Percentiles rank a stretch among this genome's conserved stretches.
Evolutionary conservation across 129 eudicot species (phyloP).

Genomic region (Rutidosis leptorrhynchoides): DNA sequence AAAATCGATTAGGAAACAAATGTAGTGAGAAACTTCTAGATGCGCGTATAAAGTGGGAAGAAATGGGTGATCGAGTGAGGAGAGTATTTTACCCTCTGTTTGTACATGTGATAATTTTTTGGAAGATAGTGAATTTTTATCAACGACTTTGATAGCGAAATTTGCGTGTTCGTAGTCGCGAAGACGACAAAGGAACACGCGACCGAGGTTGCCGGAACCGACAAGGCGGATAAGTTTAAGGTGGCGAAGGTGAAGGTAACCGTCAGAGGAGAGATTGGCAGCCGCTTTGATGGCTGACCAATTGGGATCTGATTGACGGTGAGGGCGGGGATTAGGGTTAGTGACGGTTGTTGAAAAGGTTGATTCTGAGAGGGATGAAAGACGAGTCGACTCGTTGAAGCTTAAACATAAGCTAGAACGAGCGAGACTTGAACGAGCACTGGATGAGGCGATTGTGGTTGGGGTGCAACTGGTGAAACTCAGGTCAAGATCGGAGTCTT

Average conservation of each 20-base stretch:
- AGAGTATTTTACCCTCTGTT: slow-evolving; percentile 64
- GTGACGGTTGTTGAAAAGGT: slow-evolving; percentile 35
- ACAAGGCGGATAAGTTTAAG: slow-evolving; percentile 76
- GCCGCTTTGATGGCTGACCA: slow-evolving; percentile 77
- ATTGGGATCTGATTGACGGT: slow-evolving; percentile 55
- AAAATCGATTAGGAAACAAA: slow-evolving; percentile 71
- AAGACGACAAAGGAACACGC: slow-evolving; percentile 78
- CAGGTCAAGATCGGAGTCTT: slow-evolving; percentile 64
- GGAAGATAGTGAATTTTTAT: slow-evolving; percentile 43
- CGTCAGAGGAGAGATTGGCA: slow-evolving; percentile 65
- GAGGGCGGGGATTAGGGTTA: slow-evolving; percentile 53
- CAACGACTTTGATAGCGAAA: slow-evolving; percentile 83
- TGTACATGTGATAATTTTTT: slow-evolving; percentile 67
- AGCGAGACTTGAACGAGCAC: slow-evolving; percentile 73
- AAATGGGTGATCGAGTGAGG: slow-evolving; percentile 76
- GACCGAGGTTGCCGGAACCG: slow-evolving; percentile 88
- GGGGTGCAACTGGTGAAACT: slow-evolving; percentile 55
- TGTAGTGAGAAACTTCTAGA: slow-evolving; percentile 72
- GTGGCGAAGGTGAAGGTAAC: slow-evolving; percentile 79
- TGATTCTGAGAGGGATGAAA: slow-evolving; percentile 36
- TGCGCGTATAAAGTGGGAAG: slow-evolving; percentile 86
- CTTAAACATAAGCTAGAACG: slow-evolving; percentile 75
- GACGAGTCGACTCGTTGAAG: slow-evolving; percentile 71
- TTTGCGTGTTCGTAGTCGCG: slow-evolving; percentile 69
- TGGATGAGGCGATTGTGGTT: slow-evolving; percentile 25